Evolutionary conservation across 257 asterid genomes (phyloP).

Genomic region (Nicotiana attenuata): DNA sequence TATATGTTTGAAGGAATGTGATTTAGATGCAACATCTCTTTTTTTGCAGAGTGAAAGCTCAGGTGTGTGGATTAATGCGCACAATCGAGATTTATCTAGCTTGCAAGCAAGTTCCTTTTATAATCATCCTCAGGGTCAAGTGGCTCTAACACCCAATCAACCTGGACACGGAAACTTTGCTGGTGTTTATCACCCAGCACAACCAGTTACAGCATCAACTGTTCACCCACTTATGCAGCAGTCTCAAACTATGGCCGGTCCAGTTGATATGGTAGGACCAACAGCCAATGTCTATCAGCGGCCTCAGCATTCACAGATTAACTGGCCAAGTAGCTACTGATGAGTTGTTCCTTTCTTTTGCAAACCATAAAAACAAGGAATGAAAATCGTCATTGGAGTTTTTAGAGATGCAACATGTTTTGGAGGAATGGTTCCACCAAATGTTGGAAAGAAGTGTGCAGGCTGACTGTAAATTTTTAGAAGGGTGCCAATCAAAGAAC

Average conservation of each 20-base stretch:
- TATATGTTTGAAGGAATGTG: constrained; percentile 8
- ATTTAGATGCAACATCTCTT: background rate
- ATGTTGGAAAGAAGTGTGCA: constrained; percentile 21
- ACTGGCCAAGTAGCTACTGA: constrained; percentile 85
- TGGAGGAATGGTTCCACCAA: constrained; percentile 21
- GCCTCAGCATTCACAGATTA: constrained; percentile 77
- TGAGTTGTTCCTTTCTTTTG: constrained; percentile 13
- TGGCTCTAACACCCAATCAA: constrained; percentile 69
- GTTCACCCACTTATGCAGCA: constrained; percentile 81
- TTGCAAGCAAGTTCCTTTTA: constrained; percentile 74
- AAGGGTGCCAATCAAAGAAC: constrained; percentile 33
- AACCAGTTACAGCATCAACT: constrained; percentile 52
- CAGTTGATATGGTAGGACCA: constrained; percentile 76
- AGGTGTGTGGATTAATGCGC: constrained; percentile 66
- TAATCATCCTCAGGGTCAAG: constrained; percentile 78
- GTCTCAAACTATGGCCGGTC: constrained; percentile 64
- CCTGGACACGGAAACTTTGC: constrained; percentile 75
- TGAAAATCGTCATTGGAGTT: constrained; percentile 23
- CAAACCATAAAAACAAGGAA: constrained; percentile 17
- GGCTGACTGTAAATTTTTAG: constrained; percentile 38
- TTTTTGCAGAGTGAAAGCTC: constrained; percentile 69
- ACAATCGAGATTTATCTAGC: constrained; percentile 64
- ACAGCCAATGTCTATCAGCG: constrained; percentile 67
- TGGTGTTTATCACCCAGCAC: constrained; percentile 74
- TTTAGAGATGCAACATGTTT: constrained; percentile 30